These are phyloP conservation scores for Alternaria arbusti DNA, from an alignment of 2,329 filamentous ascomycete genomes.

Conservation along the genomic window DNA sequence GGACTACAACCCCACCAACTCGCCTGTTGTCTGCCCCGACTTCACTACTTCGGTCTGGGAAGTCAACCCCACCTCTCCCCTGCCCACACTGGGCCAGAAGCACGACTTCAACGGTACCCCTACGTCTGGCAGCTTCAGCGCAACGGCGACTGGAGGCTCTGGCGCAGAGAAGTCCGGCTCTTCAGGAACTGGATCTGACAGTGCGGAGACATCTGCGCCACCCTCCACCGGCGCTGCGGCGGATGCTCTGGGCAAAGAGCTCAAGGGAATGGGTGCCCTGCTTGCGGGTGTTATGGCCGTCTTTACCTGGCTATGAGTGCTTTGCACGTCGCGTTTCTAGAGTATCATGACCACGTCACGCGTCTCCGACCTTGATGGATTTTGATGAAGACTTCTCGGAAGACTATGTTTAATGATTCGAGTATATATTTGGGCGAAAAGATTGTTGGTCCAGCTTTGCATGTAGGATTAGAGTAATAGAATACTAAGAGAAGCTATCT, in stretches of 20 bases:
- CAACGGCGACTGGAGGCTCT: constrained; percentile 1
- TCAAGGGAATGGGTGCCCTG: constrained; percentile 27
- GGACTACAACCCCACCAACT: constrained; percentile 68
- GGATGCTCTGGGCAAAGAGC: constrained; percentile 24
- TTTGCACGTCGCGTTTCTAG: fast-evolving
- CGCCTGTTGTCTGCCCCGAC: constrained; percentile 72
- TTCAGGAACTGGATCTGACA: constrained; percentile 2
- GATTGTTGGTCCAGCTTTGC: neutral
- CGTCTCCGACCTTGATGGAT: neutral
- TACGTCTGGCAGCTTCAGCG: constrained; percentile 4
- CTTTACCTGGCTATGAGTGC: constrained; percentile 30
- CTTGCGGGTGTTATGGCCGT: constrained; percentile 28
- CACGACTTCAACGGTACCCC: constrained; percentile 22
- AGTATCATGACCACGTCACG: neutral
- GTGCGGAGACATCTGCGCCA: constrained; percentile 7
- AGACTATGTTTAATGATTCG: neutral
- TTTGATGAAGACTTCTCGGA: neutral
- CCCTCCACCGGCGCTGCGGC: constrained; percentile 25
- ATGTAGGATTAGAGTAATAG: neutral
- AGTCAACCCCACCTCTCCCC: constrained; percentile 70
- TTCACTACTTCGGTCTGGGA: constrained; percentile 74
- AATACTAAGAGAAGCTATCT: neutral
- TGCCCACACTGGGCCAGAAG: constrained; percentile 69
- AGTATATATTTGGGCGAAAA: constrained; percentile 1
- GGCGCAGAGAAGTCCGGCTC: neutral